Conservation (phyloP, 495 filamentous ascomycete species). For the Choiromyces venosus region DNA sequence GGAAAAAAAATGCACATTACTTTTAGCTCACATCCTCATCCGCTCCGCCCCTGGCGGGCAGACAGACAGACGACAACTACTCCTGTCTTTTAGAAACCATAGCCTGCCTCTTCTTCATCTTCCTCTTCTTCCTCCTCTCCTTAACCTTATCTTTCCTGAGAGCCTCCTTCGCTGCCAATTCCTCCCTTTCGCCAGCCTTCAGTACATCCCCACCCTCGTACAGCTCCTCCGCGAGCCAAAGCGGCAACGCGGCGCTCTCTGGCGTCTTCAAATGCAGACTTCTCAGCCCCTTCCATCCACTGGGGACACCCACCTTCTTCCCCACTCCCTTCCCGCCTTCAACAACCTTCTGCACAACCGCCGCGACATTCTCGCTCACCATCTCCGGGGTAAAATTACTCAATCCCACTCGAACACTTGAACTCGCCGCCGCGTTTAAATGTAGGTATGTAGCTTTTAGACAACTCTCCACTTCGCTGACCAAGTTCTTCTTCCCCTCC, state of each 20-base stretch:
- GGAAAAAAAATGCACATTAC: slow-evolving; percentile 21
- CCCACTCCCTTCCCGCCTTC: slow-evolving; percentile 40
- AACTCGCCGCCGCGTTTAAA: slow-evolving; percentile 59
- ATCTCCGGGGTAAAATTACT: slow-evolving; percentile 67
- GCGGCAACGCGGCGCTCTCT: slow-evolving; percentile 75
- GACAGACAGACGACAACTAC: no score
- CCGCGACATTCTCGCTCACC: slow-evolving; percentile 70
- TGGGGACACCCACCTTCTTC: slow-evolving; percentile 60
- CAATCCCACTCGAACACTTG: slow-evolving; percentile 65
- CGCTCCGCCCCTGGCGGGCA: slow-evolving; percentile 44
- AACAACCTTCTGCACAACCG: slow-evolving; percentile 61
- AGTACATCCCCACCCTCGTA: slow-evolving; percentile 80
- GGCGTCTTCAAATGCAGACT: slow-evolving; percentile 82
- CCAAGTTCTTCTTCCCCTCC: slow-evolving; percentile 66
- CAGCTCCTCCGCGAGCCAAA: slow-evolving; percentile 85
- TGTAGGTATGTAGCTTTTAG: slow-evolving; percentile 57
- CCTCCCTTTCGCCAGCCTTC: slow-evolving; percentile 50
- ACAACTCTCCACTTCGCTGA: slow-evolving; percentile 40
- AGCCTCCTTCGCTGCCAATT: slow-evolving; percentile 41
- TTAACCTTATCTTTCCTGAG: slow-evolving; percentile 44
- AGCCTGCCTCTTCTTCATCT: slow-evolving; percentile 54
- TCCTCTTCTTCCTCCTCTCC: slow-evolving; percentile 53
- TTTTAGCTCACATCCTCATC: slow-evolving; percentile 45
- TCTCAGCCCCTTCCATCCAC: slow-evolving; percentile 78
- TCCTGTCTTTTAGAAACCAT: neutral